Percentiles rank a stretch among this genome's conserved stretches.
Conservation (phyloP, 768 basidiomycete species). For the Leccinellum rugosiceps region DNA sequence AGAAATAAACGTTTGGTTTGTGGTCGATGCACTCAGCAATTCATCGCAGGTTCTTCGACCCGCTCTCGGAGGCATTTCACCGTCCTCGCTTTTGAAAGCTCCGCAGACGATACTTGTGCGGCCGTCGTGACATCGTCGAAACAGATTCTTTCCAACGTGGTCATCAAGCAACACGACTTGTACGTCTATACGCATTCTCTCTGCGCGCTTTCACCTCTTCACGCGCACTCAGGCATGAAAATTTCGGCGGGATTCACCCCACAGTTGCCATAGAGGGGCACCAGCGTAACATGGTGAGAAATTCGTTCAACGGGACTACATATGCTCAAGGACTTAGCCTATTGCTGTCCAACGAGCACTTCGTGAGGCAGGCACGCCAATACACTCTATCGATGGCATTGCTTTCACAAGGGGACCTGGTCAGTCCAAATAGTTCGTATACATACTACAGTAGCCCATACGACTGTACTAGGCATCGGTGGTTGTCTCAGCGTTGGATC, state of each 20-base stretch:
- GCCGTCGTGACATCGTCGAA: slow-evolving; percentile 75
- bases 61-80: slow-evolving; percentile 39
- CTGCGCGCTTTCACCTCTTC: not conserved
- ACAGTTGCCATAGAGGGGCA: slow-evolving; percentile 75
- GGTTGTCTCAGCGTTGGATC: slow-evolving; percentile 78
- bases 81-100: slow-evolving; percentile 78
- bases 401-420: slow-evolving; percentile 91
- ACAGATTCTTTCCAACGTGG: slow-evolving; percentile 76
- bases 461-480: slow-evolving; percentile 52
- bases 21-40: not conserved
- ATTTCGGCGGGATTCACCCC: slow-evolving; percentile 71
- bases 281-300: slow-evolving; percentile 67
- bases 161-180: slow-evolving; percentile 76
- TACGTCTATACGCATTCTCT: slow-evolving; percentile 27
- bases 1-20: not conserved
- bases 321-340: slow-evolving; percentile 48
- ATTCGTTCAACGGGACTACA: not conserved
- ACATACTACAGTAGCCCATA: not conserved
- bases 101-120: slow-evolving; percentile 93
- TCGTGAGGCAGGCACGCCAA: slow-evolving; percentile 53
- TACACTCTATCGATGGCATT: slow-evolving; percentile 74
- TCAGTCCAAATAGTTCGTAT: slow-evolving; percentile 21
- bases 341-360: slow-evolving; percentile 68
- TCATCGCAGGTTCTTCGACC: not conserved
- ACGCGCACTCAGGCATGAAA: slow-evolving; percentile 21